Evolutionary conservation across 1,139 yeast genomes (phyloP), one percentile per base, ranked within the genome.

Genomic region (Saccharomyces hybrid): DNA sequence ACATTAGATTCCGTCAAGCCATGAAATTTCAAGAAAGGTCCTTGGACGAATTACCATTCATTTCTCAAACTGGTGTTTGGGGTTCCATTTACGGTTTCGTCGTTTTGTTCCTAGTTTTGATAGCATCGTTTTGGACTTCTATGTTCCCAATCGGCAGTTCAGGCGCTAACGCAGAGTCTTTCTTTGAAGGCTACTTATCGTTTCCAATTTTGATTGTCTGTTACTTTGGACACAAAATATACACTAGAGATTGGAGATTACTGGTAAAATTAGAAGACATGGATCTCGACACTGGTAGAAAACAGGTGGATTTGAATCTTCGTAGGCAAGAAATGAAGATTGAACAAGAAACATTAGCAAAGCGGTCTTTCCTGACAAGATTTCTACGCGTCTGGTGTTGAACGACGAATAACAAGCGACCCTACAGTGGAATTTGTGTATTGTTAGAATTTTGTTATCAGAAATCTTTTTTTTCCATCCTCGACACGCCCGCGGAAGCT

Each of bases 111-210:
- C 65, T 83, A 56, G 85, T 84, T 13, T 66, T 81, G 3, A 70
- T 78, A 49, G 84, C 84, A n/a, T 81, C 81, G 58, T 81, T 82
- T 69, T 85, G 89, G 89, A 78, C 83, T 57, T 88, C 90, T 6
- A 73, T 85, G 52, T 84, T 77, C 78, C 93, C 93, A 60, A 69
- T 81, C 51, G 85, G 84, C 34, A 53, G 61, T 23, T 34, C 55
- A 5, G 75, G 59, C 23, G 86, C 89, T 54, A 75, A 74, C 69
- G 87, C 86, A 16, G 67, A 71, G 52, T 74, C 71, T 51, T 85
- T 85, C 76, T 84, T 85, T 70, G 73, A 77, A 67, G 76, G 81
- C 47, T 85, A 81, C 70, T 75, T 85, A 64, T 83, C 88, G 48
- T 78, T 78, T 54, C 86, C 84, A 38, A 82, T 85, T 56, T 74